A percentile compares a stretch with the other conserved stretches of the same genome.
Conservation (phyloP, 73 alveolate species). For the Stentor roeselii region DNA sequence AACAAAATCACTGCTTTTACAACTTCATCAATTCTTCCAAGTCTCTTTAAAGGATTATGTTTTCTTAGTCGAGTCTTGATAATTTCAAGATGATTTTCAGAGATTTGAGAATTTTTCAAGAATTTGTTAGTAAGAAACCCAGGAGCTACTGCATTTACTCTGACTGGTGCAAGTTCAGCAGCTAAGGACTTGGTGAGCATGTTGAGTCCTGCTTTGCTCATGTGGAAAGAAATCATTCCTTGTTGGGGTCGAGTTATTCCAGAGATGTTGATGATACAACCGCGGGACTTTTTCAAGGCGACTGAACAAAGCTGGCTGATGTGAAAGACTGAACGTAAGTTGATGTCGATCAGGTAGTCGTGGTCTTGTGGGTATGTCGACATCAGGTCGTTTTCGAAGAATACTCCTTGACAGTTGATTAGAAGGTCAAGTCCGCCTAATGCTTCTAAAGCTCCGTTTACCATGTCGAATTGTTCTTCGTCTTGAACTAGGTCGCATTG, state of each 20-base stretch:
- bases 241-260: slow-evolving; percentile 72
- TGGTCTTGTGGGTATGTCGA: slow-evolving; percentile 87
- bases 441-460: slow-evolving; percentile 60
- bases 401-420: slow-evolving; percentile 83
- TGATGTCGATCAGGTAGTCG: slow-evolving; percentile 81
- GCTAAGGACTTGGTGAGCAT: slow-evolving; percentile 81
- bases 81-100: slow-evolving; percentile 53
- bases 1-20: slow-evolving; percentile 76
- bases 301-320: slow-evolving; percentile 60
- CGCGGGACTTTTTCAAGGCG: slow-evolving; percentile 54
- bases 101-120: slow-evolving; percentile 67
- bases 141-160: slow-evolving; percentile 88
- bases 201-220: slow-evolving; percentile 88
- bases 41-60: slow-evolving; percentile 66
- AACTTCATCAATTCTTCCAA: slow-evolving; percentile 75
- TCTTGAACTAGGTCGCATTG: slow-evolving; percentile 79
- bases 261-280: slow-evolving; percentile 75
- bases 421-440: slow-evolving; percentile 81
- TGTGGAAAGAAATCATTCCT: slow-evolving; percentile 74
- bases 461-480: slow-evolving; percentile 65
- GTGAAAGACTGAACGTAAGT: slow-evolving; percentile 68
- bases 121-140: slow-evolving; percentile 67
- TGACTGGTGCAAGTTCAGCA: slow-evolving; percentile 75
- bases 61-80: slow-evolving; percentile 69
- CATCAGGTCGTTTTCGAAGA: slow-evolving; percentile 79